Percentiles rank a stretch among this genome's conserved stretches.
These are phyloP conservation scores for Neofusicoccum sp. DNA, from an alignment of 2,329 filamentous ascomycete genomes.

Conservation along the genomic window DNA sequence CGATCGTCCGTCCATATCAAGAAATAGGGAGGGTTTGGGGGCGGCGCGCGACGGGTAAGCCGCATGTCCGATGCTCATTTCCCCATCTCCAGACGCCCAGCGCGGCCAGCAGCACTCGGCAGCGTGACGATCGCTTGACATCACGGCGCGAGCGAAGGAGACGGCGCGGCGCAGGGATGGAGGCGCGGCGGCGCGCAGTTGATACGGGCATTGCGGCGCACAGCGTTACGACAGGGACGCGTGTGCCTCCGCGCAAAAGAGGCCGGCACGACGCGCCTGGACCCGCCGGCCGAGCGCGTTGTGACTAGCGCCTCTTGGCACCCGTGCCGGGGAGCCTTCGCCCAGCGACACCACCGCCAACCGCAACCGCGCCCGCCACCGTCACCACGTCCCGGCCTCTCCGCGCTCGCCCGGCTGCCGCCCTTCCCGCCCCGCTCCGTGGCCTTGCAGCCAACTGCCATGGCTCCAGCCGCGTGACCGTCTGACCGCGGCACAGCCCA, in stretches of 20 bases:
- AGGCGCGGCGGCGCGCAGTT: neutral
- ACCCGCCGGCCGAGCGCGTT: neutral
- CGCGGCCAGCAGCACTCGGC: no score
- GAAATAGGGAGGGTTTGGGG: neutral
- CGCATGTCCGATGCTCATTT: neutral
- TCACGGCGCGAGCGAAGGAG: neutral
- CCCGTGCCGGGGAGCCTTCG: neutral
- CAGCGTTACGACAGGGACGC: slow-evolving; percentile 7
- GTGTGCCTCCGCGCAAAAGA: slow-evolving; percentile 1
- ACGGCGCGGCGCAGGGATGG: neutral
- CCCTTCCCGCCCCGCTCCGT: neutral
- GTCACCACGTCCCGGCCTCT: neutral
- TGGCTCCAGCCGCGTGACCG: neutral
- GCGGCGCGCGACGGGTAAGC: neutral
- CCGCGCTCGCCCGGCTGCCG: neutral
- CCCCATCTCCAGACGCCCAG: no score
- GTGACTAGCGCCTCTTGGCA: neutral
- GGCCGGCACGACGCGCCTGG: neutral
- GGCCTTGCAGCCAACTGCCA: neutral
- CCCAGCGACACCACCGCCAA: neutral
- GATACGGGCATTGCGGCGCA: no score
- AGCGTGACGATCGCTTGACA: no score
- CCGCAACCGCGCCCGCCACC: no score
- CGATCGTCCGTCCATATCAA: neutral
- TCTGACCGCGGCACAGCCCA: neutral